phyloP scores from a whole-genome alignment of 2,329 filamentous ascomycete genomes.

The Colletotrichum viniferum region DNA sequence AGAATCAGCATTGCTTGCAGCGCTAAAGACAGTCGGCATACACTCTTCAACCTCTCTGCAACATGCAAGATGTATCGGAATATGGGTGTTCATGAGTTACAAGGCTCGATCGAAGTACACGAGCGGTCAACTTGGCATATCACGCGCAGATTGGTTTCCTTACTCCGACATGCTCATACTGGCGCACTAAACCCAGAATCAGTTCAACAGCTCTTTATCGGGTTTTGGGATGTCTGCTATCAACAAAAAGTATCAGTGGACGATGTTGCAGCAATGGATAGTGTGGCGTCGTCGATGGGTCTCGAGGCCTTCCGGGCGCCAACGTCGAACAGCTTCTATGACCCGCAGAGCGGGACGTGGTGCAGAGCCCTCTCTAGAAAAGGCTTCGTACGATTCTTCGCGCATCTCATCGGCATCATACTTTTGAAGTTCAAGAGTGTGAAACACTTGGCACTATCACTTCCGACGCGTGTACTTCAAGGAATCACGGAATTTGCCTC shows the following conservation, averaged over 20 bases:
- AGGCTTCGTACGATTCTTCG: background rate
- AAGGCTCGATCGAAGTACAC: background rate
- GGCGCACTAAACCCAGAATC: background rate
- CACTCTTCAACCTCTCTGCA: background rate
- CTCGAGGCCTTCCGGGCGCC: background rate
- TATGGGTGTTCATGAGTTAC: background rate
- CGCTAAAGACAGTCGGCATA: rapidly evolving
- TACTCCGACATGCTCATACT: background rate
- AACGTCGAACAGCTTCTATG: background rate
- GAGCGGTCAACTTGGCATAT: background rate
- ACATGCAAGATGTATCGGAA: background rate
- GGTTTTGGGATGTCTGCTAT: background rate
- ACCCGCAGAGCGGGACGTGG: background rate
- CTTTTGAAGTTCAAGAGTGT: background rate
- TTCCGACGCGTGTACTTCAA: background rate
- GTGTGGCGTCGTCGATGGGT: background rate
- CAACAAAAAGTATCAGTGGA: background rate
- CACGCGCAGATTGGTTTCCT: background rate
- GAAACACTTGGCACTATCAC: background rate
- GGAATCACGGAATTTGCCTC: background rate
- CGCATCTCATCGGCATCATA: background rate
- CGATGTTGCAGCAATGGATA: background rate
- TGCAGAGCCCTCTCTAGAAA: background rate
- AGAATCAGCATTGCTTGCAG: rapidly evolving
- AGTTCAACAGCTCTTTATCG: background rate